Conservation (phyloP, 164 flowering plant species). For the Vitis vinifera region DNA sequence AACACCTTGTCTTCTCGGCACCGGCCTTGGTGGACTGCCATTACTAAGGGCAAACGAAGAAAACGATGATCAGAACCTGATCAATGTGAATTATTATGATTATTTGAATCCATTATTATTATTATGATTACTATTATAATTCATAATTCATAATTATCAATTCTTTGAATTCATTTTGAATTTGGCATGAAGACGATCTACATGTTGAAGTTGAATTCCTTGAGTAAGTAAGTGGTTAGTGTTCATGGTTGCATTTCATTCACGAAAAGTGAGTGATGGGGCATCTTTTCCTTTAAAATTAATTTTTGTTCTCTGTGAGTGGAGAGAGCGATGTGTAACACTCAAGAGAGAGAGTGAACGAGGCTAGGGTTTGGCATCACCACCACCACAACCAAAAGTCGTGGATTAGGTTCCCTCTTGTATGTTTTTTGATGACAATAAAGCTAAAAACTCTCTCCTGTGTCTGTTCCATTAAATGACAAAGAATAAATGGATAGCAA, state of each 20-base stretch:
- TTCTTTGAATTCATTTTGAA: conserved; percentile 13
- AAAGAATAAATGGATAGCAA: conserved; percentile 35
- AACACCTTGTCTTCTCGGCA: conserved; percentile 50
- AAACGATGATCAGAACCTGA: neutral
- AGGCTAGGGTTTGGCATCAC: conserved; percentile 33
- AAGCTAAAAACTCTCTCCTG: conserved; percentile 15
- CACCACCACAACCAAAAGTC: conserved; percentile 44
- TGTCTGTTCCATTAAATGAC: conserved; percentile 29
- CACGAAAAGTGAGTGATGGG: conserved; percentile 51
- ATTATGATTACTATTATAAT: neutral
- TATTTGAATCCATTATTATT: neutral
- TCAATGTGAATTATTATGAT: conserved; percentile 15
- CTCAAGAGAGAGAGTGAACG: neutral
- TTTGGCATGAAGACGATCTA: conserved; percentile 11
- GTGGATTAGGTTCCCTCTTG: conserved; percentile 42
- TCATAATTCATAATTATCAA: conserved; percentile 9
- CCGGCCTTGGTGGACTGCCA: conserved; percentile 64
- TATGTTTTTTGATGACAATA: conserved; percentile 13
- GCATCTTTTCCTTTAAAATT: conserved; percentile 27
- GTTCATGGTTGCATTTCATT: conserved; percentile 53
- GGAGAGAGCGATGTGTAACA: conserved; percentile 18
- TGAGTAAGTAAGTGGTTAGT: conserved; percentile 53
- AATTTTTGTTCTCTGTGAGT: conserved; percentile 8
- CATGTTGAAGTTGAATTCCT: conserved; percentile 33
- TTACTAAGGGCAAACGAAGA: conserved; percentile 21